Base-by-base conservation (phyloP, 495 filamentous ascomycete species). In the Aspergillus haitiensis region DNA sequence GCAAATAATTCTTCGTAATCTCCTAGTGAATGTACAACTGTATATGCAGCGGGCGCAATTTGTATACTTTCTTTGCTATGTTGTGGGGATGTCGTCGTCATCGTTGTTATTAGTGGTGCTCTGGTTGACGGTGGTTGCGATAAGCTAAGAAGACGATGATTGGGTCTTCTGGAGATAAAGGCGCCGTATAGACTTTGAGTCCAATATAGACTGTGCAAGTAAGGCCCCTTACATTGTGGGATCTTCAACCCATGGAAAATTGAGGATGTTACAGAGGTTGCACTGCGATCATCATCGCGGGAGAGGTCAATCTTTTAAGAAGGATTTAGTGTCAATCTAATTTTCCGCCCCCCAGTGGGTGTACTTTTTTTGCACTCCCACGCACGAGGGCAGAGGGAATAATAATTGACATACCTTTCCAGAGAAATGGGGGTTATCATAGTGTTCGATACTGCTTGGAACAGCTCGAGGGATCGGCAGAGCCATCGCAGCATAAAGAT, bases 1-100 rank as follows among this genome's bases (percentile, higher is more conserved):
- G 61, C 62, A 31, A 69, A 64, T 0, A 66, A 31, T 47, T 18
- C 21, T 15, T 47, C 44, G 16, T 47, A 5, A 9, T 47, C 15
- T 18, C 15, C 9, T 47, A 47, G 15, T 21, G 44, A 47, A 10
- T 47, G 1, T 15, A 9, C 44, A 6, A 47, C 5, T 6, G 44
- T 18, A 35, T 18, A 48, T 47, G 44, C 6, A 47, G n/a, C 9
- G 4, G 11, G 44, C 1, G 1, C 21, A 27, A 47, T 10, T 21
- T 9, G n/a, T 1, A 18, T 7, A 10, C 11, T 47, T 47, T 47
- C n/a, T 47, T 47, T 21, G 9, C 9, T 15, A 0, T 9, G 3
- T 2, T 6, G 6, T 0, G 12, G n/a, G 16, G 44, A 47, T 47
- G 16, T 18, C 3, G 21, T 27, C 21, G 21, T 27, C 21, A 27